phyloP scores from a whole-genome alignment of 257 asterid genomes.

The Pogostemon cablin region DNA sequence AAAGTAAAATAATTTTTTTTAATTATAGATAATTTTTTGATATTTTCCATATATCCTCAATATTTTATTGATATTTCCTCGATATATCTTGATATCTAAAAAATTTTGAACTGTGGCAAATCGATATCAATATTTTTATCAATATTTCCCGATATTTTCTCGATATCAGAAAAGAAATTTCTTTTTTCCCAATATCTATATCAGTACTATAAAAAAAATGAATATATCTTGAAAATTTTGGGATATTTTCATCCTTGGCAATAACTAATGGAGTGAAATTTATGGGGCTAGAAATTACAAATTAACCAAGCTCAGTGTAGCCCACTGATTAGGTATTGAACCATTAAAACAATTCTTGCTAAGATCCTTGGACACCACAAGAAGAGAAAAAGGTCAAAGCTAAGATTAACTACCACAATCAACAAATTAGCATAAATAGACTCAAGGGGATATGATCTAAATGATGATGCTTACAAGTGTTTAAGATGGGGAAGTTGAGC shows the following conservation, averaged over 20 bases:
- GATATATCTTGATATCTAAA: no score
- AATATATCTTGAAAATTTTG: no score
- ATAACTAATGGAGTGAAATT: neutral
- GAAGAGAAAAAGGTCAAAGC: neutral
- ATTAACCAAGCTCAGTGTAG: conserved; percentile 60
- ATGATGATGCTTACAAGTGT: conserved; percentile 53
- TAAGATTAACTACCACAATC: neutral
- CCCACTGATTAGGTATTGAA: conserved; percentile 73
- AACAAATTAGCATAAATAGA: neutral
- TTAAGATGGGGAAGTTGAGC: conserved; percentile 69
- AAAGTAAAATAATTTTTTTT: no score
- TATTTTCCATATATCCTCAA: no score
- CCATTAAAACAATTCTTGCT: conserved; percentile 76
- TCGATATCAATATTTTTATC: no score
- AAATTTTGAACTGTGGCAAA: no score
- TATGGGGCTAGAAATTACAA: conserved; percentile 47
- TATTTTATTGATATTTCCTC: no score
- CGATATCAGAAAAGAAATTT: no score
- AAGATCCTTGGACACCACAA: conserved; percentile 67
- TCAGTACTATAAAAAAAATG: no score
- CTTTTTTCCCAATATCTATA: no score
- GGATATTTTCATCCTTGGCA: neutral
- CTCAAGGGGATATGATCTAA: neutral
- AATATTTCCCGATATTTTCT: no score
- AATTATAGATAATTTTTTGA: no score